Evolutionary conservation across 257 asterid species (phyloP).

Genomic region (Solanum clarkiae): DNA sequence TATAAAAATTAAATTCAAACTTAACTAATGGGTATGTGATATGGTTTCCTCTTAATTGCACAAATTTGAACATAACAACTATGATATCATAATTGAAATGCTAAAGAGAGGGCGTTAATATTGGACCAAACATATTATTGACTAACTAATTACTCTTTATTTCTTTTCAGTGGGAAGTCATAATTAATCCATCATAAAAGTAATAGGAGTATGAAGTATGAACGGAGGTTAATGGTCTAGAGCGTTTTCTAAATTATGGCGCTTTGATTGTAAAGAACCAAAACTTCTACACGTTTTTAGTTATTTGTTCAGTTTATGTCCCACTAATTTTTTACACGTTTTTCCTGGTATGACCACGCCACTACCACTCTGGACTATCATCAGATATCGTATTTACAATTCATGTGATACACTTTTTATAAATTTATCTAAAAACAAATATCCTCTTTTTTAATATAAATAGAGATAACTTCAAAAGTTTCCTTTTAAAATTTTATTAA

Average conservation of each 20-base stretch:
- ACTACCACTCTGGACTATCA: neutral
- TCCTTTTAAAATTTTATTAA: neutral
- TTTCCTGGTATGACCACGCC: neutral
- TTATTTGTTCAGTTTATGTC: neutral
- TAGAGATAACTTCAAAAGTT: too few species aligned
- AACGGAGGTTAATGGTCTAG: neutral
- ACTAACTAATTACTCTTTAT: neutral
- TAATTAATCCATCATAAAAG: neutral
- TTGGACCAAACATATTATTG: neutral
- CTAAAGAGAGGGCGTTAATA: neutral
- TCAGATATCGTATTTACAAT: neutral
- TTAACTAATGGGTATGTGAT: neutral
- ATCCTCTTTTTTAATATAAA: neutral
- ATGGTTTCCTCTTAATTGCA: neutral
- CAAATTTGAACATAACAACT: neutral
- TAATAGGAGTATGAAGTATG: neutral
- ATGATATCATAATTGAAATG: neutral
- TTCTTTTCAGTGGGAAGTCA: neutral
- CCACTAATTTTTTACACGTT: neutral
- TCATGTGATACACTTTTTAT: neutral
- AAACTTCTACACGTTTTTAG: neutral
- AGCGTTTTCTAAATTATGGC: neutral
- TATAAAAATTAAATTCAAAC: neutral
- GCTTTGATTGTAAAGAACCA: neutral
- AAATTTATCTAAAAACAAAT: neutral